Base-by-base conservation (phyloP, 176 grass and related monocot species). In the Avena eriantha region DNA sequence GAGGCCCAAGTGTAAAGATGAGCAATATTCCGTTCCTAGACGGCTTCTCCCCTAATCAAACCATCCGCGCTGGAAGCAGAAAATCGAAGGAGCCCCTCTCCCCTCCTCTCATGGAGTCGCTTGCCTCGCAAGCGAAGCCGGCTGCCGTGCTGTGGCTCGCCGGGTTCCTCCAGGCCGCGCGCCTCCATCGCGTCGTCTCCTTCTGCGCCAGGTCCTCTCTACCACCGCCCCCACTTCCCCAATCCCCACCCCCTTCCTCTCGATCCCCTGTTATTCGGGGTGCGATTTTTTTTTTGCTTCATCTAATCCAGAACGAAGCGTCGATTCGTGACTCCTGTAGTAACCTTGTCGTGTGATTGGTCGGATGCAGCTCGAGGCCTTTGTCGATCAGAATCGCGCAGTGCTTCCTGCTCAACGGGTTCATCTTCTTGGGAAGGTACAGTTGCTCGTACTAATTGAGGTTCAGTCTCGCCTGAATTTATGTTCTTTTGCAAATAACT, bases 351-450 rank as follows among this genome's bases (percentile, higher is more conserved):
- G 55, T 48, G 13, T n/a, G 35, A 16, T 70, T 84, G 12, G 21
- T 68, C 81, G n/a, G 67, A n/a, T 83, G 60, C 84, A 98, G 97
- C 45, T 96, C 97, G 56, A 88, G 83, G 87, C 8, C 89, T 17
- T 83, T 98, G 13, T 87, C 83, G 59, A 77, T 91, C 79, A 92
- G 94, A 75, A 96, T 95, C 43, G 90, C 88, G 36, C 94, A 96
- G 85, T 96, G 97, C 86, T 99, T 99, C 85, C 90, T 99, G 80
- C 85, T 99, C 76, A 96, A 99, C 23, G 94, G 97, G 8, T 47
- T 99, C 21, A 96, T 96, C 83, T 99, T 96, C 85, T 57, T 99
- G 3, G 97, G 97, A 81, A 99, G 97, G 97, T 99, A 91, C 48
- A 22, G n/a, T 57, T 66, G 23, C 65, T 92, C 21, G 7, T 71